Evolutionary conservation across 2,329 filamentous ascomycete genomes (phyloP).

Genomic region (Penicillium sp.): DNA sequence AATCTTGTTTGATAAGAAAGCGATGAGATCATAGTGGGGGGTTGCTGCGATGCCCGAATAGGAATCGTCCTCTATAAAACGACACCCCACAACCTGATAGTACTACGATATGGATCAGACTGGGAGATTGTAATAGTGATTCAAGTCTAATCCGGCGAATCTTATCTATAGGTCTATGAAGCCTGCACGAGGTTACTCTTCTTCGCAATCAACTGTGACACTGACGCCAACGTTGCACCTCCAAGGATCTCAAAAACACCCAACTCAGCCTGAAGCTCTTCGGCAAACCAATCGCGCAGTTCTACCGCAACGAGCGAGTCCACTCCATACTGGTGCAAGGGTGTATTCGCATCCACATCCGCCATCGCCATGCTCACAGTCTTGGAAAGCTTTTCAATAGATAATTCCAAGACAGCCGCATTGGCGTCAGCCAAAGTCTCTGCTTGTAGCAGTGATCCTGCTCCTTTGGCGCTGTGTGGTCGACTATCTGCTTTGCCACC

Average conservation of each 20-base stretch:
- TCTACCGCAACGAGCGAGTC: constrained; percentile 50
- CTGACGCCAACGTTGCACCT: constrained; percentile 4
- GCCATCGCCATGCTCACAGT: constrained; percentile 33
- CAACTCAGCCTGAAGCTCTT: constrained; percentile 35
- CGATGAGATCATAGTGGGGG: constrained; percentile 1
- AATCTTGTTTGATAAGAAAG: not conserved
- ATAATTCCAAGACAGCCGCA: constrained; percentile 21
- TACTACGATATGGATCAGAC: too few relatives aligned
- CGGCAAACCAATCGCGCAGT: constrained; percentile 43
- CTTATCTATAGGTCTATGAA: not conserved
- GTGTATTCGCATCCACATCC: constrained; percentile 32
- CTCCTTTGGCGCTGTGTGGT: not conserved
- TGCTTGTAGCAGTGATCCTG: not conserved
- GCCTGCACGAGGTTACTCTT: not conserved
- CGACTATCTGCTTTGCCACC: not conserved
- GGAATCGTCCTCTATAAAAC: not conserved
- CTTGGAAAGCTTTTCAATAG: constrained; percentile 34
- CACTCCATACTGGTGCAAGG: constrained; percentile 37
- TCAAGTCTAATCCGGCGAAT: not conserved
- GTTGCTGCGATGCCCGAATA: not conserved
- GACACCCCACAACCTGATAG: not conserved
- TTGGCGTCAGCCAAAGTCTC: constrained; percentile 1
- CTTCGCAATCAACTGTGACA: not conserved
- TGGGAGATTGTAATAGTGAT: not conserved
- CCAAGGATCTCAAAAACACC: constrained; percentile 46